These are phyloP conservation scores for Aspergillus avenaceus DNA, from an alignment of 495 filamentous ascomycete species.

Conservation along the genomic window DNA sequence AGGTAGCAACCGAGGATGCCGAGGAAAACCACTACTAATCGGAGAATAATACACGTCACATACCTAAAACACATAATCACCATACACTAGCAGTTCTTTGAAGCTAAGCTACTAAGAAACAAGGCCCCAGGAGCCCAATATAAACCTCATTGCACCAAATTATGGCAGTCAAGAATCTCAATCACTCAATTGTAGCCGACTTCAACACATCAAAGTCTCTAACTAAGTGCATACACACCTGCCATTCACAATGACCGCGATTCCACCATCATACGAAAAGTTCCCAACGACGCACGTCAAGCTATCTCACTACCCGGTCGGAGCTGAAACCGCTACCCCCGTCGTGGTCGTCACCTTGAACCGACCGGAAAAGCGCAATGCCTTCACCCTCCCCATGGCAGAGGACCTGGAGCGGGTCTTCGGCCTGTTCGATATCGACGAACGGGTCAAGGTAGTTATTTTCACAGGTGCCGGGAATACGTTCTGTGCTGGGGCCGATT, in stretches of 20 bases:
- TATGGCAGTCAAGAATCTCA: too few relatives aligned
- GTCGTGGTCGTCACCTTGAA: conserved; percentile 56
- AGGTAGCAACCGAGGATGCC: background rate
- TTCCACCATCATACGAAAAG: conserved; percentile 35
- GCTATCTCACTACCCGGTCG: conserved; percentile 48
- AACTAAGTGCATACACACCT: conserved; percentile 6
- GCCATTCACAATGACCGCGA: conserved; percentile 42
- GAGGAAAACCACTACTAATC: background rate
- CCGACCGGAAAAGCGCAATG: conserved; percentile 58
- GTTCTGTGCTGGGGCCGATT: conserved; percentile 65
- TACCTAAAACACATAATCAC: too few relatives aligned
- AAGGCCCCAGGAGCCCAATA: background rate
- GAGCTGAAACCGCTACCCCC: conserved; percentile 46
- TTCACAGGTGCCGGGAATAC: conserved; percentile 56
- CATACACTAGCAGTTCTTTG: background rate
- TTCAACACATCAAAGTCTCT: background rate
- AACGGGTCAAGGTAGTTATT: conserved; percentile 54
- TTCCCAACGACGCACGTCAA: conserved; percentile 49
- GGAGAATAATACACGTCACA: too few relatives aligned
- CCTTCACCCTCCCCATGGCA: conserved; percentile 56
- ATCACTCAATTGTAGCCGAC: too few relatives aligned
- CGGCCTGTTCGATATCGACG: conserved; percentile 49
- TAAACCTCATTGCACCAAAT: background rate
- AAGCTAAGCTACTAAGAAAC: background rate
- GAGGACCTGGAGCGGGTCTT: conserved; percentile 51